Conservation (phyloP, 2,329 filamentous ascomycete genomes). For the Venturia nashicola region DNA sequence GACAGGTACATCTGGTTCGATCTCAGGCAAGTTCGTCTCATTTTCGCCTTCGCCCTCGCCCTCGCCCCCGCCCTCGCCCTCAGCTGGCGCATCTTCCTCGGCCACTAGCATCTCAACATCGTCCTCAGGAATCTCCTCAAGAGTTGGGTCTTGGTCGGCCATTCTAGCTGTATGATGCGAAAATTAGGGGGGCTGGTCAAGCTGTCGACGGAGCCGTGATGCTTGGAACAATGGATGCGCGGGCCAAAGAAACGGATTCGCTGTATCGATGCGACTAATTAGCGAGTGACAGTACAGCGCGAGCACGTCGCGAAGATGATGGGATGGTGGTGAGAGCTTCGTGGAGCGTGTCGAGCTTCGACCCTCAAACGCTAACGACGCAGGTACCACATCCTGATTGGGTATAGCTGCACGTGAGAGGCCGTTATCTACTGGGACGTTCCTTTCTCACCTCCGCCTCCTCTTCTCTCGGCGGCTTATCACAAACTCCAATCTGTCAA, state of each 20-base stretch:
- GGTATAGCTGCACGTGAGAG: neutral
- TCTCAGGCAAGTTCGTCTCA: slow-evolving; percentile 24
- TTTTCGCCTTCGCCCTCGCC: neutral
- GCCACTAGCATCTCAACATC: slow-evolving; percentile 5
- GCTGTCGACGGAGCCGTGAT: neutral
- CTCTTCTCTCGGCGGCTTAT: too few relatives aligned
- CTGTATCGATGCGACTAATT: neutral
- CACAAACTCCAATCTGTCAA: too few relatives aligned
- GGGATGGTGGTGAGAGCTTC: neutral
- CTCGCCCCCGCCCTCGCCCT: neutral
- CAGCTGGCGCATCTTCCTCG: neutral
- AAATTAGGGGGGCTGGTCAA: neutral
- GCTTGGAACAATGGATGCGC: neutral
- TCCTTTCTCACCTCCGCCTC: too few relatives aligned
- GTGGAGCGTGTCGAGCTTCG: neutral
- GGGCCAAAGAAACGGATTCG: neutral
- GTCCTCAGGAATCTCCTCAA: neutral
- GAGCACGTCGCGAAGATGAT: neutral
- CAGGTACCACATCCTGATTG: neutral
- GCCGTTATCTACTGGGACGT: too few relatives aligned
- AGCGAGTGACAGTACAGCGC: neutral
- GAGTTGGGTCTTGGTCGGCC: neutral
- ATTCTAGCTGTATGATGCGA: neutral
- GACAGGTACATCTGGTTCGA: slow-evolving; percentile 29
- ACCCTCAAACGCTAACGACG: neutral